Evolutionary conservation across 1,284 basidiomycete genomes (phyloP), one percentile per base, ranked within the genome.

Genomic region (Cutaneotrichosporon sp.): DNA sequence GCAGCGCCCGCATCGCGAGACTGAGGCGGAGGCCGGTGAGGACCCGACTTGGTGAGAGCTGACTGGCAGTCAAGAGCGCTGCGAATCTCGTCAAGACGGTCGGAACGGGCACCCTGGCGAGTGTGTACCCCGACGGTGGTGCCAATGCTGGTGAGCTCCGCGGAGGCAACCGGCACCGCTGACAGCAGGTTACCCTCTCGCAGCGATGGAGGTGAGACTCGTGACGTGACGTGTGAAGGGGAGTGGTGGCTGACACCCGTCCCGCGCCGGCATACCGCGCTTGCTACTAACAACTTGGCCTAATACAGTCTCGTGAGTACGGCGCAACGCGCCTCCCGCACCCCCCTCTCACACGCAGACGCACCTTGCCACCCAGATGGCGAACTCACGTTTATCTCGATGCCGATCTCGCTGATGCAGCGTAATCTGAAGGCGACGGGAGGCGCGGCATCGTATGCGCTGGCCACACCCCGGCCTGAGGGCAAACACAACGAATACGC

Each of bases 321-420:
- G 62, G 74, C 58, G 83, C 82, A 1, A 70, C 72, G 54, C 84
- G 83, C 65, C 76, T 80, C 63, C 56, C 72, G 11, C 80, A 83
- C 60, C 81, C 82, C n/a, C 82, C 81, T 5, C 74, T 85, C 46
- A 79, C 81, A n/a, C n/a, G n/a, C 38, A 64, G 62, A 75, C 58
- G 83, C 82, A 1, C 71, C 72, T 54, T 85, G 83, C 65, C 76
- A 80, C 63, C 56, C 72, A 11, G 80, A 83, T 60, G 81, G 82
- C n/a, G 82, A 81, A 5, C 74, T 85, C 46, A 79, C 81, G 0
- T 77, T 85, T 45, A 74, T 84, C 37, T 78, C 84, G 59, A 75
- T 85, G 60, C 84, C 84, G 14, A 83, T 84, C 61, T 83, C 82
- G 17, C 78, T 79, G 26, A 81, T 82, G 57, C 79, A 78, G 54